These are phyloP conservation scores for Drechslerella dactyloides DNA, from an alignment of 2,329 filamentous ascomycete species.

Conservation along the genomic window DNA sequence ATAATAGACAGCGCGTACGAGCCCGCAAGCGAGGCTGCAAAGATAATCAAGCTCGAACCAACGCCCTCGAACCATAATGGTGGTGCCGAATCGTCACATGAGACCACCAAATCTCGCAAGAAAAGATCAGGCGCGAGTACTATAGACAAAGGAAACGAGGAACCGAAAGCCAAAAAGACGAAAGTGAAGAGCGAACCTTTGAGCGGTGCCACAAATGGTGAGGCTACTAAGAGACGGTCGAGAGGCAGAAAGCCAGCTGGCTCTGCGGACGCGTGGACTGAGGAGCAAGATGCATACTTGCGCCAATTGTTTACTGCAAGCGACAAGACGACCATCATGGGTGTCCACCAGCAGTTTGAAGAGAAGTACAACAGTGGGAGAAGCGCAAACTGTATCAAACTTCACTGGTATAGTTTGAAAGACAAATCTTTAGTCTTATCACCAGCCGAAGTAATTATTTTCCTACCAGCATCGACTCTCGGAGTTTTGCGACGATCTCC, in stretches of 20 bases:
- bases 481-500: background rate
- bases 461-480: background rate
- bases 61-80: too few relatives aligned
- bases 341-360: slow-evolving; percentile 15
- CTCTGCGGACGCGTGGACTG: slow-evolving; percentile 4
- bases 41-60: too few relatives aligned
- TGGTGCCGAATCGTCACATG: too few relatives aligned
- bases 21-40: too few relatives aligned
- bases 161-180: too few relatives aligned
- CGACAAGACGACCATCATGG: background rate
- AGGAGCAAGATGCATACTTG: slow-evolving; percentile 24
- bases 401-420: slow-evolving; percentile 14
- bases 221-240: background rate
- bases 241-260: slow-evolving; percentile 1
- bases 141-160: too few relatives aligned
- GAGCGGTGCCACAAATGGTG: background rate
- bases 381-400: background rate
- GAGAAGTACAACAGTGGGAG: slow-evolving; percentile 13
- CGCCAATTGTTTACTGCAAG: slow-evolving; percentile 4
- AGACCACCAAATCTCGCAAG: too few relatives aligned
- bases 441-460: slow-evolving; percentile 14
- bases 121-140: too few relatives aligned
- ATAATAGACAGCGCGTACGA: too few relatives aligned
- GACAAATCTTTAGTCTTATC: slow-evolving; percentile 12
- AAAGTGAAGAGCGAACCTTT: background rate